Evolutionary conservation across 1,139 yeast genomes (phyloP), one percentile per base, ranked within the genome.

Genomic region (Trichomonascaceae sp.): DNA sequence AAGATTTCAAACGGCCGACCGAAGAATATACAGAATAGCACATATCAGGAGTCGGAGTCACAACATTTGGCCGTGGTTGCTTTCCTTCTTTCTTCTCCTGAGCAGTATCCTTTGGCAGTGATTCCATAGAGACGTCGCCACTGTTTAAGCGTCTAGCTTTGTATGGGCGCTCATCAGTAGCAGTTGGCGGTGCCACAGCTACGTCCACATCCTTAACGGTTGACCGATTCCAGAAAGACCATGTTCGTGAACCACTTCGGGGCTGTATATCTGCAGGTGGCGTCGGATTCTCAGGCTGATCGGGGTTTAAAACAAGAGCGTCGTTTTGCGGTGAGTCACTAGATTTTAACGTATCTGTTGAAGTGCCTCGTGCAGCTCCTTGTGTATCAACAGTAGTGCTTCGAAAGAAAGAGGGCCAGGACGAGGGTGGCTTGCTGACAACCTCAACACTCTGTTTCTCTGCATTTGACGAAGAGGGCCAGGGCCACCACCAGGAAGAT

Each of bases 101-200:
- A 51, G 17, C 15, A 13, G 41, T 15, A 6, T 49, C 47, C 18
- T 17, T 30, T 10, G 3, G 41, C 9, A 22, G 13, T 2, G 55
- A 45, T 18, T 43, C 30, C 15, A 50, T 43, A 18, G 53, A 41
- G 15, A 32, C 45, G 13, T 36, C 44, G 10, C 49, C 43, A 18
- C 17, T 30, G 15, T 53, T 55, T n/a, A 55, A 32, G 57, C 62
- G 57, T 60, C 55, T 50, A 53, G 57, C 51, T 12, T 58, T 46
- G 61, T 69, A 20, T 64, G 77, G 64, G 57, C 63, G 57, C 27
- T 62, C 60, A 49, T 70, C 69, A 9, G 72, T 65, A 6, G 63
- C 63, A 0, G 77, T 71, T 13, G 41, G 41, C 10, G 77, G 78
- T 12, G 67, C 58, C 4, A 75, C 65, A 1, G 76, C 71, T 30